Base-by-base conservation (phyloP, 257 asterid species). In the Rehmannia glutinosa region DNA sequence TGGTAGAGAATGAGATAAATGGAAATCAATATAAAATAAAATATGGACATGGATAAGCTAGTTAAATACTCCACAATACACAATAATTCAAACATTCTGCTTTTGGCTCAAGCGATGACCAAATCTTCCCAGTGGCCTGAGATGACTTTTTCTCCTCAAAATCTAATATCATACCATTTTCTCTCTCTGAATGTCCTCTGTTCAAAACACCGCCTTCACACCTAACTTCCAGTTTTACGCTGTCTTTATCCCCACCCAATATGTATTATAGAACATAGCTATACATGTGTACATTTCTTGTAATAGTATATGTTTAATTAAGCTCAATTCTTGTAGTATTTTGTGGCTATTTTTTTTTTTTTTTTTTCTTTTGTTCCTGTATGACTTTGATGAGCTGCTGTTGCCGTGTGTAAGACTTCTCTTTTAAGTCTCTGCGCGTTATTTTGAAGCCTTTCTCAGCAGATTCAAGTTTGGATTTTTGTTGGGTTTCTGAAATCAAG, bases 121-220 rank as follows among this genome's bases (percentile, higher is more conserved):
- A n/a, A n/a, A n/a, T n/a, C n/a, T n/a, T n/a, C n/a, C n/a, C n/a
- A n/a, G n/a, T n/a, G n/a, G n/a, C n/a, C n/a, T n/a, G n/a, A n/a
- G n/a, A n/a, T n/a, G n/a, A n/a, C n/a, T n/a, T n/a, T n/a, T n/a
- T n/a, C n/a, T n/a, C n/a, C n/a, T n/a, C n/a, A n/a, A n/a, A 4
- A 3, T 33, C 53, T 41, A 50, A 47, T 1, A 58, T 30, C 43
- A 12, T 12, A 43, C 36, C 21, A 16, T 32, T 27, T 58, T 54
- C 69, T 36, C 55, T 62, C 65, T 54, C 66, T 8, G 38, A 20
- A 15, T 62, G 47, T 27, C 38, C 47, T 52, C 73, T 52, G 39
- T n/a, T 43, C 16, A 0, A 32, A 50, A n/a, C 30, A 77, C 82
- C 77, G 80, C 80, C 59, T 76, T 76, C 73, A 70, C 79, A 80